phyloP scores from a whole-genome alignment of 2,329 filamentous ascomycete genomes.

The Talaromyces sp. region DNA sequence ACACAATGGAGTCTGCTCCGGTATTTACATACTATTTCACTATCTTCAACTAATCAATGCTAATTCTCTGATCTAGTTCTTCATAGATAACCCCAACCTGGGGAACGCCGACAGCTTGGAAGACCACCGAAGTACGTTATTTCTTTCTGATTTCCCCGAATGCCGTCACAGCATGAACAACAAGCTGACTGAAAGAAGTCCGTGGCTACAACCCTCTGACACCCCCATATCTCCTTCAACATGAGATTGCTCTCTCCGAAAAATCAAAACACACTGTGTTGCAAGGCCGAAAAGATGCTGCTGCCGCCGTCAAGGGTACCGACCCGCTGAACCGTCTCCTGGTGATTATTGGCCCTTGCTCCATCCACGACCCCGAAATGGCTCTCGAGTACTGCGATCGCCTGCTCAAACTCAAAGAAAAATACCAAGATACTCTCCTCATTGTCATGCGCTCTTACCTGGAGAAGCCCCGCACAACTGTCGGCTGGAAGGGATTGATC shows the following conservation, averaged over 20 bases:
- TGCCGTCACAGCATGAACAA: not conserved
- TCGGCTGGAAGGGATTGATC: slow-evolving; percentile 98
- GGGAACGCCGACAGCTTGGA: slow-evolving; percentile 69
- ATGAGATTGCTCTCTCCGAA: slow-evolving; percentile 64
- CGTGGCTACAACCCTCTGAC: slow-evolving; percentile 91
- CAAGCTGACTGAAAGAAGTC: slow-evolving; percentile 46
- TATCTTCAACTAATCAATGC: not conserved
- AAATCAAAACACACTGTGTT: slow-evolving; percentile 51
- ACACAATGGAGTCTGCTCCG: not conserved
- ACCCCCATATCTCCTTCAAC: slow-evolving; percentile 87
- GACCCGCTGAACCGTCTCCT: slow-evolving; percentile 56
- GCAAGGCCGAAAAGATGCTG: slow-evolving; percentile 55
- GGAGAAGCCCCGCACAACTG: slow-evolving; percentile 95
- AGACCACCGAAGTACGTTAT: slow-evolving; percentile 74
- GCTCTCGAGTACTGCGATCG: slow-evolving; percentile 90
- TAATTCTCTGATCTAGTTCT: slow-evolving; percentile 2
- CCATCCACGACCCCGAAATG: slow-evolving; percentile 88
- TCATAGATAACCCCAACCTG: slow-evolving; percentile 56
- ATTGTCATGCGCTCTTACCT: slow-evolving; percentile 98
- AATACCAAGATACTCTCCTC: slow-evolving; percentile 81
- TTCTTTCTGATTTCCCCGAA: slow-evolving; percentile 5
- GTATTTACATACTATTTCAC: not conserved
- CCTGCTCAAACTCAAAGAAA: slow-evolving; percentile 74
- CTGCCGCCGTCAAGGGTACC: slow-evolving; percentile 56
- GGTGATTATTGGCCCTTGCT: slow-evolving; percentile 91